Base-by-base conservation (phyloP, 106 monocot genomes). In the Cymbidium sinense region DNA sequence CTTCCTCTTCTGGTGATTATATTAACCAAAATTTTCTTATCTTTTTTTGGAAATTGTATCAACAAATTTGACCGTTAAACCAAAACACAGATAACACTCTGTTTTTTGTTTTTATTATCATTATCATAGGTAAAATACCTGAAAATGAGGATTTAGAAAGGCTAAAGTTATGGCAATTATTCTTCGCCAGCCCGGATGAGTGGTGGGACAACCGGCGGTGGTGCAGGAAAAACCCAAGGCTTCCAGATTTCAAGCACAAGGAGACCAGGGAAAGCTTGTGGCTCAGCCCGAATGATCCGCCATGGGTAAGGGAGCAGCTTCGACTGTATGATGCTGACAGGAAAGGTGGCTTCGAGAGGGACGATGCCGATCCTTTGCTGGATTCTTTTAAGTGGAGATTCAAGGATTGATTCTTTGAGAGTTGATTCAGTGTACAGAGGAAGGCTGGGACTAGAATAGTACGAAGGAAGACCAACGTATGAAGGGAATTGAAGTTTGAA, bases 271-370 rank as follows among this genome's bases (percentile, higher is more conserved):
- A 96, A 84, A 55, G 78, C 58, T 50, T 96, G 50, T 94, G 86
- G 86, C 50, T 94, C 52, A 75, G 30, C 15, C 77, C 82, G 73
- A 76, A 85, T 79, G 94, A 94, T 20, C 96, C 96, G 54, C 90
- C 88, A n/a, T 98, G 96, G 94, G 77, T 98, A 8, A 81, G 39
- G 78, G 86, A 78, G 75, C 96, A 94, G 72, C 96, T 98, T 74
- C 76, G 89, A 43, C 77, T 88, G n/a, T 82, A 80, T 76, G 96
- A 98, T 79, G 82, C 85, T 6, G 79, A 81, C 37, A 65, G 73
- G 34, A 43, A 20, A 55, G 55, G 41, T 50, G 15, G 4, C 4
- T 79, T 25, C 5, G 61, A 54, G 34, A 21, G 27, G 19, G 50
- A n/a, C n/a, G n/a, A 54, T 69, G 8, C 15, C 18, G 51, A 62